phyloP scores from a whole-genome alignment of 352 stramenopile species.

The Pythium apleroticum region DNA sequence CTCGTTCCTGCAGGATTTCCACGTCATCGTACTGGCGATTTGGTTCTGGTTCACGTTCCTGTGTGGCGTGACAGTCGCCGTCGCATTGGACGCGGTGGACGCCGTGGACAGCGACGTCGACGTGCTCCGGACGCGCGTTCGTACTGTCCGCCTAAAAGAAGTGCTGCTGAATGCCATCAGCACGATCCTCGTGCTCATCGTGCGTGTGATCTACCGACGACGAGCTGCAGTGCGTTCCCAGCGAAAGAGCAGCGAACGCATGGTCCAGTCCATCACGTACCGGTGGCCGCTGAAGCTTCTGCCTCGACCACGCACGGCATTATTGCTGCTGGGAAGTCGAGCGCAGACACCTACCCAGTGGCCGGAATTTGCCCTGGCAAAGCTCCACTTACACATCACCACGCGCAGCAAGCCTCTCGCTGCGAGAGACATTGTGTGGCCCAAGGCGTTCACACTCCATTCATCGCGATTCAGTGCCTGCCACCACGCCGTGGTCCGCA shows the following conservation, averaged over 20 bases:
- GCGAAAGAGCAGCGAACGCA: neutral
- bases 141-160: constrained; percentile 15
- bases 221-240: constrained; percentile 2
- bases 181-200: constrained; percentile 15
- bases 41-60: constrained; percentile 12
- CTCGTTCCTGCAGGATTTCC: constrained; percentile 21
- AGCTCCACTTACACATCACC: neutral
- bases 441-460: neutral
- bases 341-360: neutral
- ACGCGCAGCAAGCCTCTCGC: neutral
- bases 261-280: constrained; percentile 17
- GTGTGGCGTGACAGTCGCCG: neutral
- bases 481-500: neutral
- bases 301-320: neutral
- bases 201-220: constrained; percentile 18
- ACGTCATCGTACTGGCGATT: constrained; percentile 2
- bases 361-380: neutral
- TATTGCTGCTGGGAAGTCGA: neutral
- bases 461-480: neutral
- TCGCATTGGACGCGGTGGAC: constrained; percentile 11
- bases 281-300: constrained; percentile 15
- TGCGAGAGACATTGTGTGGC: constrained; percentile 7
- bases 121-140: constrained; percentile 1
- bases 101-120: neutral
- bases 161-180: constrained; percentile 24